These are phyloP conservation scores for Fusarium torreyae DNA, from an alignment of 2,329 filamentous ascomycete species.

Conservation along the genomic window DNA sequence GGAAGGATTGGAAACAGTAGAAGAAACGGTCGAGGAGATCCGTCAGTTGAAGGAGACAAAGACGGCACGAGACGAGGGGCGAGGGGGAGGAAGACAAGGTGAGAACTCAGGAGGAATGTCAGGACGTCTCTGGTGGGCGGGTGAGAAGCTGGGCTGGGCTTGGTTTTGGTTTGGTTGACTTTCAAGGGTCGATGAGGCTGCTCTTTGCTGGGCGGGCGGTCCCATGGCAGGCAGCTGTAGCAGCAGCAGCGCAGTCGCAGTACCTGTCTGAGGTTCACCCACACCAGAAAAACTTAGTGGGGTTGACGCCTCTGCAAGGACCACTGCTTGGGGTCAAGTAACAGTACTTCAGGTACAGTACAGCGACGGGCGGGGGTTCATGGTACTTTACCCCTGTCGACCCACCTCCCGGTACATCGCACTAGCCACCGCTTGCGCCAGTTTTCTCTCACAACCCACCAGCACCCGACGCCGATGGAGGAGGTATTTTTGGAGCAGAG, in stretches of 20 bases:
- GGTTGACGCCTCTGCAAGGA: conserved; percentile 42
- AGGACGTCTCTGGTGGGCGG: conserved; percentile 40
- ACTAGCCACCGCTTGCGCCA: conserved; percentile 39
- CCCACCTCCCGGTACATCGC: conserved; percentile 36
- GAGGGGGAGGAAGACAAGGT: conserved; percentile 36
- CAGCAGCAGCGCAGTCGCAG: conserved; percentile 17
- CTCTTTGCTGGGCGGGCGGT: conserved; percentile 20
- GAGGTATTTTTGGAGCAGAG: conserved; percentile 25
- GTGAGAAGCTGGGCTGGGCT: conserved; percentile 50
- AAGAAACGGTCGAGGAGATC: conserved; percentile 46
- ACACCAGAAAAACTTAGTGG: conserved; percentile 48
- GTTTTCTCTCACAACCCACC: conserved; percentile 30
- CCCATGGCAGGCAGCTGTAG: conserved; percentile 22
- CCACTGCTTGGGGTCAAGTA: conserved; percentile 35
- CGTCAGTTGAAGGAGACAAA: conserved; percentile 48
- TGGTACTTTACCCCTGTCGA: conserved; percentile 27
- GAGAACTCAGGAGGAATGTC: conserved; percentile 52
- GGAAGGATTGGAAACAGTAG: conserved; percentile 39
- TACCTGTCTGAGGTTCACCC: conserved; percentile 38
- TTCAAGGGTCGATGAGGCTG: conserved; percentile 48
- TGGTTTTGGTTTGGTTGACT: conserved; percentile 48
- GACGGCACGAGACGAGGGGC: conserved; percentile 29
- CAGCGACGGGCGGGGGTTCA: conserved; percentile 21
- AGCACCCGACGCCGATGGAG: neutral
- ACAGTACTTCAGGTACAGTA: conserved; percentile 41